Evolutionary conservation across 1,139 yeast species (phyloP).

Genomic region (Scheffersomyces cryptocercus): DNA sequence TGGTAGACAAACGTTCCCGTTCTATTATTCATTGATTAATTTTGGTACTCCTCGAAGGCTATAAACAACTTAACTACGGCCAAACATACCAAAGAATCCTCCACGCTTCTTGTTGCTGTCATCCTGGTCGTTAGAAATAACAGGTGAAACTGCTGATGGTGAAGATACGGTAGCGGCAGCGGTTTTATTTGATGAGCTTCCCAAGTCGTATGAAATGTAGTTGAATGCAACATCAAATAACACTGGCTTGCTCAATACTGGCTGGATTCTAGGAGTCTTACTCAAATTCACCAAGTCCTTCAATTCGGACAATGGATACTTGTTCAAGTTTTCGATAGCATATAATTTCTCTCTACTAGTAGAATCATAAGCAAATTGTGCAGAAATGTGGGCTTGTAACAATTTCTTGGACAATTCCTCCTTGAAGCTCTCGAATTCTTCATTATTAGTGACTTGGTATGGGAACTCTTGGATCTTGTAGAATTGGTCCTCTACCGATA

Average conservation of each 20-base stretch:
- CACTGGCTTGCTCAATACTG: slow-evolving; percentile 81
- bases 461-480: slow-evolving; percentile 38
- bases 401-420: slow-evolving; percentile 28
- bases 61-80: slow-evolving; percentile 9
- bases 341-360: slow-evolving; percentile 7
- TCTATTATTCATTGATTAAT: no score
- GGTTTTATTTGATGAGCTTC: slow-evolving; percentile 12
- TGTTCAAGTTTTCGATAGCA: slow-evolving; percentile 52
- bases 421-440: slow-evolving; percentile 31
- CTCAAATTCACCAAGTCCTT: slow-evolving; percentile 50
- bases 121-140: slow-evolving; percentile 15
- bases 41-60: no score
- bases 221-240: slow-evolving; percentile 87
- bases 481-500: slow-evolving; percentile 15
- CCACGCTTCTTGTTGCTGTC: slow-evolving; percentile 30
- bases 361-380: slow-evolving; percentile 40
- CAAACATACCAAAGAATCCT: slow-evolving; percentile 50
- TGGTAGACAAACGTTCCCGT: no score
- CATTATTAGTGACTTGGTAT: slow-evolving; percentile 37
- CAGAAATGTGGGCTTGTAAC: slow-evolving; percentile 49
- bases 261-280: slow-evolving; percentile 35
- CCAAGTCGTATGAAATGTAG: slow-evolving; percentile 56
- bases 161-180: slow-evolving; percentile 3
- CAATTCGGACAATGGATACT: slow-evolving; percentile 42
- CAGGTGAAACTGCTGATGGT: slow-evolving; percentile 11